Evolutionary conservation across 257 asterid species (phyloP), one percentile per base, ranked within the genome.

Genomic region (Haberlea rhodopensis): DNA sequence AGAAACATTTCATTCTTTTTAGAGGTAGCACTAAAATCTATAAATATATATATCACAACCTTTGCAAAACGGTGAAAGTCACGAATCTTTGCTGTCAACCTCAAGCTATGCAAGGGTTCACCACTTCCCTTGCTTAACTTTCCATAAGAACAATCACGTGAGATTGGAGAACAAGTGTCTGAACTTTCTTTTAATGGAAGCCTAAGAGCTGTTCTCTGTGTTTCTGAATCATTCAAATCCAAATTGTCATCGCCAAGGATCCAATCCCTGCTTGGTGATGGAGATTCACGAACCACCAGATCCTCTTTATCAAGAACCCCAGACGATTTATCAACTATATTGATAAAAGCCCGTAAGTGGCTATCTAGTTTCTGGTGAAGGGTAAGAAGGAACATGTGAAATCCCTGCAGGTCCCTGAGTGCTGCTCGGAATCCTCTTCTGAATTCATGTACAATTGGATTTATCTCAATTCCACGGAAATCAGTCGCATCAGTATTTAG

Each of bases 341-440:
- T 78, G 64, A 90, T 83, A 76, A 90, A 90, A 60, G 68, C 77
- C 26, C 97, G 79, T 78, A 90, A 79, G 49, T 81, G 79, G 57
- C 75, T 74, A 32, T 94, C 96, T 67, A 94, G 80, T 70, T 94
- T 94, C 83, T 94, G 99, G 82, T 94, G 90, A 65, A 94, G 95
- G 26, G 97, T 86, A 66, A 90, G 85, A 69, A 94, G 85, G 76
- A 94, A 94, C 59, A 94, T 90, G 58, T 94, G 97, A 84, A 87
- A 94, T 62, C 97, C 97, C 81, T 94, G 94, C 83, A 94, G 71
- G 66, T 94, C 99, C 43, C 92, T 79, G 11, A 94, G 75, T 32
- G 96, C 95, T 65, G 99, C 88, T 62, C 96, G 91, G 67, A 94
- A 94, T 23, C 99, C 97, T 48, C 85, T 80, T 58, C 95, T 84